Evolutionary conservation across 2,329 filamentous ascomycete genomes (phyloP).

Genomic region (Penicillium rolfsii): DNA sequence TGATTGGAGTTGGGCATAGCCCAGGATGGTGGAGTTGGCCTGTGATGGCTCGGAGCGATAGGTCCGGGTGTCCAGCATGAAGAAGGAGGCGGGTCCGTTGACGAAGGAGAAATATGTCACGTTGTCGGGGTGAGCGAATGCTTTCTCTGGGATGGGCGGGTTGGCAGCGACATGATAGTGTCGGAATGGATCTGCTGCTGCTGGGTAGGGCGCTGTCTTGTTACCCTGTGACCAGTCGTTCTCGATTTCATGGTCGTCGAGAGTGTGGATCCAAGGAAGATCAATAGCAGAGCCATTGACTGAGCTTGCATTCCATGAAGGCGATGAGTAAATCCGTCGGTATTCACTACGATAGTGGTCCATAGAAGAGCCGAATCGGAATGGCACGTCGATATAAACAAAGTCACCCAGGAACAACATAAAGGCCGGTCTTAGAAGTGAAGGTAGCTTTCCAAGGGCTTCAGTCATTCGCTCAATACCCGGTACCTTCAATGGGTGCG

Average conservation of each 20-base stretch:
- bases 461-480: conserved; percentile 77
- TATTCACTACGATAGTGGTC: conserved; percentile 90
- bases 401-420: conserved; percentile 63
- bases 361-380: conserved; percentile 70
- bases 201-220: conserved; percentile 75
- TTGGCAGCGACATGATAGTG: conserved; percentile 86
- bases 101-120: conserved; percentile 88
- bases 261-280: conserved; percentile 95
- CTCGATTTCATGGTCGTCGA: conserved; percentile 94
- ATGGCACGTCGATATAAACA: conserved; percentile 72
- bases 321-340: conserved; percentile 91
- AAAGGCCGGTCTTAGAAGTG: conserved; percentile 53
- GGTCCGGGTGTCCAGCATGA: conserved; percentile 88
- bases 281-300: conserved; percentile 64
- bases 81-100: conserved; percentile 90
- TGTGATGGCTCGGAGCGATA: conserved; percentile 65
- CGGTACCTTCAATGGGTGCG: conserved; percentile 79
- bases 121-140: conserved; percentile 58
- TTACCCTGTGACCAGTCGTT: conserved; percentile 87
- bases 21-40: conserved; percentile 82
- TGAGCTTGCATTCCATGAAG: conserved; percentile 71
- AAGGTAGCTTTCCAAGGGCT: conserved; percentile 70
- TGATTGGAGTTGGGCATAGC: conserved; percentile 74
- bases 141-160: conserved; percentile 63
- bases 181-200: conserved; percentile 80